phyloP scores from a whole-genome alignment of 495 filamentous ascomycete genomes.

The Aspergillus asperescens region DNA sequence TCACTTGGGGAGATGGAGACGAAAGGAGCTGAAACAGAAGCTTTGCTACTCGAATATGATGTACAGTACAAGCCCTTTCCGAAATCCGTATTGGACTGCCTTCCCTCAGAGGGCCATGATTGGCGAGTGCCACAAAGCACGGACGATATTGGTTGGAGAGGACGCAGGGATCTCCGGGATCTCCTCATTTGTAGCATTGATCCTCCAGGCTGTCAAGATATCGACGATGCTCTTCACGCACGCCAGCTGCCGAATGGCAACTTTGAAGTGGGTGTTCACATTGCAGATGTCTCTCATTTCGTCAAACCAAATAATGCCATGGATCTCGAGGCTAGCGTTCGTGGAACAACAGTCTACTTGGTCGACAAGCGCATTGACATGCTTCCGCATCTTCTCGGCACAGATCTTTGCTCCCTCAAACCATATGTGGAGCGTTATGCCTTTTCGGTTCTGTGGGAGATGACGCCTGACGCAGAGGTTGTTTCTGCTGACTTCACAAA shows the following conservation, averaged over 20 bases:
- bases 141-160: constrained; percentile 79
- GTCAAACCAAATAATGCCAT: constrained; percentile 96
- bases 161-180: constrained; percentile 74
- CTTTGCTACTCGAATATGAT: constrained; percentile 88
- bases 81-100: constrained; percentile 86
- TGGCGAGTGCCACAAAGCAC: constrained; percentile 80
- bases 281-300: constrained; percentile 97
- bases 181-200: constrained; percentile 96
- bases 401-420: constrained; percentile 93
- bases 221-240: constrained; percentile 94
- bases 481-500: constrained; percentile 82
- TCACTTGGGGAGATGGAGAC: constrained; percentile 90
- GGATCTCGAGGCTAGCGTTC: constrained; percentile 88
- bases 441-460: constrained; percentile 92
- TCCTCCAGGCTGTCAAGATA: constrained; percentile 92
- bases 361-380: constrained; percentile 99
- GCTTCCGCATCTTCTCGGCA: constrained; percentile 92
- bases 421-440: constrained; percentile 96
- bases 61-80: constrained; percentile 98
- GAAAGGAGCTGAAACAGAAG: constrained; percentile 94
- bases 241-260: constrained; percentile 83
- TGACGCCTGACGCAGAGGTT: constrained; percentile 78
- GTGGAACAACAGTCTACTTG: constrained; percentile 94
- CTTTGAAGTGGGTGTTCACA: constrained; percentile 96
- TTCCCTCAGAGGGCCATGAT: constrained; percentile 85